Evolutionary conservation across 2,329 filamentous ascomycete species (phyloP).

Genomic region (Leptographium lundbergii): DNA sequence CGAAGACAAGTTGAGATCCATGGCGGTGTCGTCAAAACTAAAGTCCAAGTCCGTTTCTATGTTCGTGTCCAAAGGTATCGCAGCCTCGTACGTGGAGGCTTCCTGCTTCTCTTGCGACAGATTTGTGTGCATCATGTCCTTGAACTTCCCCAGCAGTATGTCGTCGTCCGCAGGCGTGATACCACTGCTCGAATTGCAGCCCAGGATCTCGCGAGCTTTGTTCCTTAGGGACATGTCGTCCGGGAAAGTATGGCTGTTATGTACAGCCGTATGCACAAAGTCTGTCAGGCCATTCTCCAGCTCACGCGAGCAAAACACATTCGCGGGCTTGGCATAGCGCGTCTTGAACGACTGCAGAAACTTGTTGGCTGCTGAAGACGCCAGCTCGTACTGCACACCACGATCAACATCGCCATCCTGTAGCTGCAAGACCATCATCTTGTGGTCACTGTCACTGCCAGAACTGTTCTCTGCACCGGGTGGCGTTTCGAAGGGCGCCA

Average conservation of each 20-base stretch:
- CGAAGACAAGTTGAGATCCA: slow-evolving; percentile 4
- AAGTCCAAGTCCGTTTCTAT: neutral
- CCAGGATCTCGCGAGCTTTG: slow-evolving; percentile 35
- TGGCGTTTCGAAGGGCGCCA: slow-evolving; percentile 19
- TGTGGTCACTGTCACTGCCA: slow-evolving; percentile 19
- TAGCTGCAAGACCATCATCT: slow-evolving; percentile 17
- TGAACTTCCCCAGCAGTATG: slow-evolving; percentile 41
- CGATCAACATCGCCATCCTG: slow-evolving; percentile 16
- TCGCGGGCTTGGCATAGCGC: slow-evolving; percentile 32
- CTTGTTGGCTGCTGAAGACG: slow-evolving; percentile 32
- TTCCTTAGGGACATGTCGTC: slow-evolving; percentile 32
- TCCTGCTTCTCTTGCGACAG: slow-evolving; percentile 8
- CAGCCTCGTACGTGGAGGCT: neutral
- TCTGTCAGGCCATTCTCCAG: slow-evolving; percentile 40
- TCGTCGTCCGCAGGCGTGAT: slow-evolving; percentile 41
- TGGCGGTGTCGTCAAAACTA: neutral
- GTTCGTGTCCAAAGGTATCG: neutral
- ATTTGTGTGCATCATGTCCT: slow-evolving; percentile 26
- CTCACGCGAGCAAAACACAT: slow-evolving; percentile 45
- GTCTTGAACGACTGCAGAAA: slow-evolving; percentile 32
- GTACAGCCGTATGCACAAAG: slow-evolving; percentile 29
- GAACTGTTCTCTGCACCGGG: neutral
- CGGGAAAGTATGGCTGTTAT: slow-evolving; percentile 30
- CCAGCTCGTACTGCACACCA: slow-evolving; percentile 23
- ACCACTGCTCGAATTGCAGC: slow-evolving; percentile 17